Evolutionary conservation across 2,329 filamentous ascomycete genomes (phyloP).

Genomic region (Cladosporium sp.): DNA sequence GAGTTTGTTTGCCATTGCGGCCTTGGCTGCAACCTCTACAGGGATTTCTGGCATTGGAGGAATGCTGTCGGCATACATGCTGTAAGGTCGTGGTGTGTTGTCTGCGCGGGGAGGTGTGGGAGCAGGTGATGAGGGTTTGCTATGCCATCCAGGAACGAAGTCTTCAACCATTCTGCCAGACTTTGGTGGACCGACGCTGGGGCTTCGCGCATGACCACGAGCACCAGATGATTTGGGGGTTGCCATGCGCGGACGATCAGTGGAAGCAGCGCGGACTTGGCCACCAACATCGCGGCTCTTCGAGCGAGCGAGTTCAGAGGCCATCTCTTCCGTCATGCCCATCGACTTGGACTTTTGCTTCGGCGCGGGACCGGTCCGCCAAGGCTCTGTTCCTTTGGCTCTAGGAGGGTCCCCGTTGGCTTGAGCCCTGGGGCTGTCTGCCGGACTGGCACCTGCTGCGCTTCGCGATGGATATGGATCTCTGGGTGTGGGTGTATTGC

Average conservation of each 20-base stretch:
- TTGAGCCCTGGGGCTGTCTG: background rate
- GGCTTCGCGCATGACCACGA: slow-evolving; percentile 7
- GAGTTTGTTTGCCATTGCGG: slow-evolving; percentile 21
- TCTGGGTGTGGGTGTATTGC: slow-evolving; percentile 5
- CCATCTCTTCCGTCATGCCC: slow-evolving; percentile 21
- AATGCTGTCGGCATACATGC: slow-evolving; percentile 21
- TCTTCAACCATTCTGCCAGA: slow-evolving; percentile 24
- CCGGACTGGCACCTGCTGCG: too few species aligned
- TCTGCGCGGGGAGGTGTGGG: slow-evolving; percentile 10
- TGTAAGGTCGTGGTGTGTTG: slow-evolving; percentile 11
- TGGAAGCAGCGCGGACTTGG: background rate
- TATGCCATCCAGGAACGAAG: slow-evolving; percentile 25
- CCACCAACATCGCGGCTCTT: slow-evolving; percentile 21
- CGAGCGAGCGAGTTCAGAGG: slow-evolving; percentile 22
- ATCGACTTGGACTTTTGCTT: slow-evolving; percentile 15
- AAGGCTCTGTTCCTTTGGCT: slow-evolving; percentile 6
- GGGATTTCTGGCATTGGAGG: slow-evolving; percentile 31
- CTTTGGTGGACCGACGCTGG: slow-evolving; percentile 13
- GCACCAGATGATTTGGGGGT: slow-evolving; percentile 10
- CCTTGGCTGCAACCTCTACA: slow-evolving; percentile 24
- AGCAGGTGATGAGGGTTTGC: slow-evolving; percentile 19
- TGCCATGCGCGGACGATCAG: slow-evolving; percentile 12
- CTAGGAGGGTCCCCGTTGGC: background rate
- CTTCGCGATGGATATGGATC: background rate
- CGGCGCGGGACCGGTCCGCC: slow-evolving; percentile 1